Percentiles rank a stretch among this genome's conserved stretches.
Evolutionary conservation across 768 basidiomycete species (phyloP).

Genomic region (Tremella yokohamensis): DNA sequence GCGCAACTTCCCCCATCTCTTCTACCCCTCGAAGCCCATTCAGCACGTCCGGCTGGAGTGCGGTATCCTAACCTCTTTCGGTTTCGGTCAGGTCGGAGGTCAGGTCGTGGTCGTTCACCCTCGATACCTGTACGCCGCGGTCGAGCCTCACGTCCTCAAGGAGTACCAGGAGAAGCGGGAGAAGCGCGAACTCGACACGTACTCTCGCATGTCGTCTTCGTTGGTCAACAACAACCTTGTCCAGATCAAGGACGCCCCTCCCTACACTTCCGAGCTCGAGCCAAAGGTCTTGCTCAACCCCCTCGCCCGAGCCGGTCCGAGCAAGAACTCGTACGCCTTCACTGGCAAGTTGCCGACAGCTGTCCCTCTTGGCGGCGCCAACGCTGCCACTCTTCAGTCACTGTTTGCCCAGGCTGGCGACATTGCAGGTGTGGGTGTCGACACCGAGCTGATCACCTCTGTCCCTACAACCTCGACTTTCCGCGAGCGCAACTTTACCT

Average conservation of each 20-base stretch:
- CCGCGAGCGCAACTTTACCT: constrained; percentile 87
- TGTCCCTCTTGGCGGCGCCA: constrained; percentile 60
- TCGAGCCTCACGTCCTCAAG: constrained; percentile 73
- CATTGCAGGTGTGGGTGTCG: constrained; percentile 65
- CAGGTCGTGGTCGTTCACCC: constrained; percentile 84
- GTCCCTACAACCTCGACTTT: constrained; percentile 90
- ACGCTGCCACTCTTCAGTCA: constrained; percentile 64
- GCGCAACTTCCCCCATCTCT: constrained; percentile 78
- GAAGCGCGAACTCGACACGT: constrained; percentile 58
- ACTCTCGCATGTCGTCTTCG: constrained; percentile 72
- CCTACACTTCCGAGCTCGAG: constrained; percentile 82
- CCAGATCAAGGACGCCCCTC: constrained; percentile 88
- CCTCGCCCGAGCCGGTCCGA: constrained; percentile 75
- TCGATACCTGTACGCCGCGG: constrained; percentile 78
- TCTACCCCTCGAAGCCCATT: constrained; percentile 97
- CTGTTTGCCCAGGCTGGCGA: constrained; percentile 56
- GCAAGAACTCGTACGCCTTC: constrained; percentile 83
- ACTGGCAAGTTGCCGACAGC: constrained; percentile 60
- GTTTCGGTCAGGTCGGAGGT: constrained; percentile 98
- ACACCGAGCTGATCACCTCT: constrained; percentile 79
- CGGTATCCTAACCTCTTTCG: constrained; percentile 55
- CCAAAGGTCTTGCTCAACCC: constrained; percentile 84
- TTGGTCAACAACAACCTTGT: constrained; percentile 91
- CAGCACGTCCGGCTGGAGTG: constrained; percentile 78
- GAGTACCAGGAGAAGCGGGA: constrained; percentile 65